Evolutionary conservation across 768 basidiomycete species (phyloP).

Genomic region (Xerocomellus chrysenteron): DNA sequence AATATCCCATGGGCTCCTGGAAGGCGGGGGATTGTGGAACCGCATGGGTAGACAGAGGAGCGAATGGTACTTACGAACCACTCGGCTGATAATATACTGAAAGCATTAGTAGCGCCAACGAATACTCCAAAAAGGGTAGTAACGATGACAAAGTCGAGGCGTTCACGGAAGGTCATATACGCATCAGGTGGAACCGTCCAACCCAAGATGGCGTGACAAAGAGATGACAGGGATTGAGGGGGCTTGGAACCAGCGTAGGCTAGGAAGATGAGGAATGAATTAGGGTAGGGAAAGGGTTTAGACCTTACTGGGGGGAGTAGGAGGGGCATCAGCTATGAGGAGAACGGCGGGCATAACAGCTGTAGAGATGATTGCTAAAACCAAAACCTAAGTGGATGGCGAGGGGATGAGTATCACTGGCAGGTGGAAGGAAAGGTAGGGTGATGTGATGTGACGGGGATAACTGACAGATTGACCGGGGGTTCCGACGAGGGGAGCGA

Average conservation of each 20-base stretch:
- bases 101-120: slow-evolving; percentile 62
- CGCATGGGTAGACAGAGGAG: neutral
- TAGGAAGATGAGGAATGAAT: slow-evolving; percentile 23
- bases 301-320: slow-evolving; percentile 72
- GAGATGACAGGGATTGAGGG: slow-evolving; percentile 51
- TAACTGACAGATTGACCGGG: slow-evolving; percentile 58
- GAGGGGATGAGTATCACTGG: neutral
- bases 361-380: slow-evolving; percentile 70
- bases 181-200: slow-evolving; percentile 38
- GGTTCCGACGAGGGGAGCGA: slow-evolving; percentile 60
- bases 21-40: neutral
- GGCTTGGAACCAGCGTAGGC: slow-evolving; percentile 68
- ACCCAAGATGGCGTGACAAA: slow-evolving; percentile 56
- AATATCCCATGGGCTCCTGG: slow-evolving; percentile 74
- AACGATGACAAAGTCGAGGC: slow-evolving; percentile 68
- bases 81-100: slow-evolving; percentile 65
- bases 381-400: slow-evolving; percentile 48
- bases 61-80: slow-evolving; percentile 51
- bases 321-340: slow-evolving; percentile 60
- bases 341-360: slow-evolving; percentile 58
- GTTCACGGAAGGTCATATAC: slow-evolving; percentile 63
- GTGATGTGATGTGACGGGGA: neutral
- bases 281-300: neutral
- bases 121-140: slow-evolving; percentile 60
- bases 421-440: neutral